These are phyloP conservation scores for Helotiales sp. DNA, from an alignment of 2,329 filamentous ascomycete genomes.

Conservation along the genomic window DNA sequence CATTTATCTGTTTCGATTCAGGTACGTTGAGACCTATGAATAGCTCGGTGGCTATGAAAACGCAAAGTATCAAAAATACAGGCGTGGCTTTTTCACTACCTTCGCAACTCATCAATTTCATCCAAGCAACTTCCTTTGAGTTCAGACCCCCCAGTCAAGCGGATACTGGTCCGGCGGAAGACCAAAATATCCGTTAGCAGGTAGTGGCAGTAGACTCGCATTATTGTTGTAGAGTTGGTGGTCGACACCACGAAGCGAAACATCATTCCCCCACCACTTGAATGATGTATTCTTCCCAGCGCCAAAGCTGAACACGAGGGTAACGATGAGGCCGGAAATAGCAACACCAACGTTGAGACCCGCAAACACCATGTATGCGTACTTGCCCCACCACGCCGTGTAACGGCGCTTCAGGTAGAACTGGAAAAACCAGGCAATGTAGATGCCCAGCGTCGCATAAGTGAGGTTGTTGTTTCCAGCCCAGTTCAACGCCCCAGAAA, in stretches of 20 bases:
- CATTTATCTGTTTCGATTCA: too few species aligned
- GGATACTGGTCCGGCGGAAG: constrained; percentile 4
- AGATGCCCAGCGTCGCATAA: constrained; percentile 35
- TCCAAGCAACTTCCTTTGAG: too few species aligned
- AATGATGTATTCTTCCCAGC: background rate
- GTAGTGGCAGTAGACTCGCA: constrained; percentile 6
- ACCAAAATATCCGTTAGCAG: constrained; percentile 12
- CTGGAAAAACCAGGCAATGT: constrained; percentile 32
- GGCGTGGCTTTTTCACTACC: too few species aligned
- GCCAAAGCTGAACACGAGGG: constrained; percentile 12
- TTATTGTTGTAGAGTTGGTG: constrained; percentile 12
- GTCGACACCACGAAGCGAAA: constrained; percentile 1
- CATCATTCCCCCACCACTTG: constrained; percentile 17
- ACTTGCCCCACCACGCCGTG: constrained; percentile 34
- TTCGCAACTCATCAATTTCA: too few species aligned
- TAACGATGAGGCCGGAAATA: constrained; percentile 12
- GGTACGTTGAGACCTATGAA: too few species aligned
- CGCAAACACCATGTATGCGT: constrained; percentile 32
- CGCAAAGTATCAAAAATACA: too few species aligned
- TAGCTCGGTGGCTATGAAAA: too few species aligned
- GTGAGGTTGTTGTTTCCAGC: constrained; percentile 34
- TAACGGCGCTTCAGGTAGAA: constrained; percentile 33
- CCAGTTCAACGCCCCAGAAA: constrained; percentile 34
- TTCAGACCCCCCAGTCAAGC: constrained; percentile 8
- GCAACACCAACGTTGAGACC: constrained; percentile 27